Evolutionary conservation across 495 filamentous ascomycete species (phyloP).

Genomic region (Xylaria sp.): DNA sequence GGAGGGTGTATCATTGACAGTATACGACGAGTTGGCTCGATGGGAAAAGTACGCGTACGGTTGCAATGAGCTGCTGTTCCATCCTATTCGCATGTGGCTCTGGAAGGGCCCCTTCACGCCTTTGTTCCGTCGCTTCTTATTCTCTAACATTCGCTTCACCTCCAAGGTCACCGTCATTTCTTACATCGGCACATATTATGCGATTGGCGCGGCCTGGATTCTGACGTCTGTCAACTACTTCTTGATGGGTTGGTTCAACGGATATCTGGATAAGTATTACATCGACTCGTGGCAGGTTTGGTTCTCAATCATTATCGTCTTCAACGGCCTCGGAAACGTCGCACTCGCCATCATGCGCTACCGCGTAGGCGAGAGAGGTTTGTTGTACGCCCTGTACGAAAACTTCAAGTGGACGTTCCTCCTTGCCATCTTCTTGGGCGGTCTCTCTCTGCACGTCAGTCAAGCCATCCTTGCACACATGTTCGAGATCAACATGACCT

Average conservation of each 20-base stretch:
- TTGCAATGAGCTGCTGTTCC: constrained; percentile 84
- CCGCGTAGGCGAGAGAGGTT: constrained; percentile 64
- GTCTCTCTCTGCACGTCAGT: constrained; percentile 71
- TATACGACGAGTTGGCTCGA: constrained; percentile 82
- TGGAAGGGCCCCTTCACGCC: constrained; percentile 74
- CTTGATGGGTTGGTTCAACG: constrained; percentile 76
- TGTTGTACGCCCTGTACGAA: constrained; percentile 64
- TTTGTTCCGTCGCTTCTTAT: constrained; percentile 74
- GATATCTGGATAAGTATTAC: constrained; percentile 77
- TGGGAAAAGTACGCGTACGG: constrained; percentile 91
- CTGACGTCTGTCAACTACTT: constrained; percentile 82
- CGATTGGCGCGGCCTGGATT: constrained; percentile 80
- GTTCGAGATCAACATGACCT: constrained; percentile 76
- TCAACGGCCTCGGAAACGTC: constrained; percentile 72
- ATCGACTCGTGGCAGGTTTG: constrained; percentile 78
- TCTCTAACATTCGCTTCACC: constrained; percentile 75
- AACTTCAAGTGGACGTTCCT: constrained; percentile 78
- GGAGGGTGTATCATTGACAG: constrained; percentile 83
- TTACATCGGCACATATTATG: constrained; percentile 89
- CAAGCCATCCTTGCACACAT: constrained; percentile 73
- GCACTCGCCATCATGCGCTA: constrained; percentile 72
- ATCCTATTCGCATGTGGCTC: constrained; percentile 71
- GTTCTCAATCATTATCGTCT: constrained; percentile 75
- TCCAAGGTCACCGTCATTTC: constrained; percentile 82
- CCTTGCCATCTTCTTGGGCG: constrained; percentile 73